phyloP scores from a whole-genome alignment of 176 grass and related monocot genomes.

The Avena insularis region DNA sequence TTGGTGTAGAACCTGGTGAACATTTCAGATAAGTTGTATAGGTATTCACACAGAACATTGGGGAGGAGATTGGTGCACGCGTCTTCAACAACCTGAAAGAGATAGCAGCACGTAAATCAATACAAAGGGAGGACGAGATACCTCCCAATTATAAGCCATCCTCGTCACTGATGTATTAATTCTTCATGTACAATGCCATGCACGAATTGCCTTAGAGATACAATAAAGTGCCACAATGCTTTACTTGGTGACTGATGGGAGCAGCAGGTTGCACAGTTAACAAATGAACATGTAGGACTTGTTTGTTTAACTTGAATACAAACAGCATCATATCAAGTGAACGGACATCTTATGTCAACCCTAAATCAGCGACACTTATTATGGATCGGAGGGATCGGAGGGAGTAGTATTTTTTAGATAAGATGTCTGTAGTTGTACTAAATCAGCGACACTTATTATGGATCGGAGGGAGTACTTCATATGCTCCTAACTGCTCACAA shows the following conservation, averaged over 20 bases:
- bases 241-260: not conserved
- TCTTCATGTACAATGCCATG: not conserved
- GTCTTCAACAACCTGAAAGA: slow-evolving; percentile 88
- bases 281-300: not conserved
- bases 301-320: not conserved
- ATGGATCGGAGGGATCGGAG: too few species aligned
- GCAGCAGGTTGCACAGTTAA: not conserved
- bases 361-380: too few species aligned
- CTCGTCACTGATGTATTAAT: not conserved
- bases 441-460: too few species aligned
- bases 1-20: slow-evolving; percentile 95
- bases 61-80: slow-evolving; percentile 84
- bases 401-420: too few species aligned
- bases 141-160: not conserved
- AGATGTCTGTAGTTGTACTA: too few species aligned
- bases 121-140: not conserved
- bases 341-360: not conserved
- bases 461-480: too few species aligned
- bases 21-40: slow-evolving; percentile 94
- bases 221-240: not conserved
- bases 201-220: not conserved
- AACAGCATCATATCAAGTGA: not conserved
- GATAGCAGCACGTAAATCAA: slow-evolving; percentile 19
- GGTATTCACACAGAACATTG: slow-evolving; percentile 92
- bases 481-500: not conserved